These are phyloP conservation scores for Aplosporella prunicola DNA, from an alignment of 2,329 filamentous ascomycete species.

Conservation along the genomic window DNA sequence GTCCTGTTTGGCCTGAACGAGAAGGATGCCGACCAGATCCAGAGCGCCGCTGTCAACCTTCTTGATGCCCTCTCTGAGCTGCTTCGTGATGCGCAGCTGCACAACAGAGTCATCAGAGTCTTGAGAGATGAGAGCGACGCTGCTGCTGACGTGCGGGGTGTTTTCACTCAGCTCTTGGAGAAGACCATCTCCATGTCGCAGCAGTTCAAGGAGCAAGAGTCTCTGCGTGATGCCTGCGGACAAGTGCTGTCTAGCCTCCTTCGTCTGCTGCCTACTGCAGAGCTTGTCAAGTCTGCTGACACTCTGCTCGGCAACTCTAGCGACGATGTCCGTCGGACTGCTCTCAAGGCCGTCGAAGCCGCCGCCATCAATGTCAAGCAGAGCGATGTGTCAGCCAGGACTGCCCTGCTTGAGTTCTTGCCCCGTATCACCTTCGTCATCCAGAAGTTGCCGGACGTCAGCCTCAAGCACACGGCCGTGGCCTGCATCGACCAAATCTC, in stretches of 20 bases:
- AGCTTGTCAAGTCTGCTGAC: constrained; percentile 84
- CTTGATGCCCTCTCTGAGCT: constrained; percentile 31
- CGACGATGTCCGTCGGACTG: constrained; percentile 65
- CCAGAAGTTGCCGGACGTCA: constrained; percentile 58
- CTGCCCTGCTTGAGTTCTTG: constrained; percentile 67
- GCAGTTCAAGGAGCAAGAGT: constrained; percentile 40
- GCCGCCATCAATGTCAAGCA: constrained; percentile 67
- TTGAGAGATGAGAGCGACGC: constrained; percentile 21
- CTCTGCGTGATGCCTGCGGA: constrained; percentile 40
- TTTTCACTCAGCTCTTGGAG: constrained; percentile 31
- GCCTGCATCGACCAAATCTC: constrained; percentile 86
- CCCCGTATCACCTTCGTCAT: constrained; percentile 71
- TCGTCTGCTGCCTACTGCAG: constrained; percentile 71
- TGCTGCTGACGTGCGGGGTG: constrained; percentile 18
- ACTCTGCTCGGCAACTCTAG: constrained; percentile 68
- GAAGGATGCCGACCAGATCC: constrained; percentile 30
- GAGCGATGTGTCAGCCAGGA: constrained; percentile 57
- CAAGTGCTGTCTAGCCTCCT: constrained; percentile 71
- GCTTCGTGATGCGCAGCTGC: constrained; percentile 24
- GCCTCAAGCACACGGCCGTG: constrained; percentile 76
- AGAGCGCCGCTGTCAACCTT: constrained; percentile 28
- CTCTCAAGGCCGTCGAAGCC: constrained; percentile 60
- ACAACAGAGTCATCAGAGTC: constrained; percentile 21
- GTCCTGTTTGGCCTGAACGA: constrained; percentile 57
- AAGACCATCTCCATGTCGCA: constrained; percentile 50